Percentiles rank a stretch among this genome's conserved stretches.
phyloP scores from a whole-genome alignment of 352 stramenopile genomes.

The Globisporangium splendens region DNA sequence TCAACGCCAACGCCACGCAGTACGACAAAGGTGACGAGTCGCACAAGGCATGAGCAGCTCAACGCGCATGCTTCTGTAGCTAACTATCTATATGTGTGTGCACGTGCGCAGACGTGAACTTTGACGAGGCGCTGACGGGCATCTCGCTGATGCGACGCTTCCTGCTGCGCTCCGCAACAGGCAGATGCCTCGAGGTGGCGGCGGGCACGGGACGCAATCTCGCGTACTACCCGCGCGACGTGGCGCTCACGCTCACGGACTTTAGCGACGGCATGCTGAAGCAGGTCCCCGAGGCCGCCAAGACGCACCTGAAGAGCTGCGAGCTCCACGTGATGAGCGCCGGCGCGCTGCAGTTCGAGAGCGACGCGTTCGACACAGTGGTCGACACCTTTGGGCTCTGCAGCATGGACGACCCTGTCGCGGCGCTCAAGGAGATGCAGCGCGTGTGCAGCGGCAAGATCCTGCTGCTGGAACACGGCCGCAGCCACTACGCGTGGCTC shows the following conservation, averaged over 20 bases:
- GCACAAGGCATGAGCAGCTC: no score
- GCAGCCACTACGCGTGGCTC: constrained; percentile 87
- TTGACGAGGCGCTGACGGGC: constrained; percentile 76
- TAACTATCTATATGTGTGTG: not conserved
- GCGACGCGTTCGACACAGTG: constrained; percentile 91
- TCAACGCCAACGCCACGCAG: constrained; percentile 64
- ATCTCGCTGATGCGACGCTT: constrained; percentile 79
- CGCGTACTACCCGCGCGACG: constrained; percentile 70
- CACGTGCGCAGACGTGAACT: constrained; percentile 51
- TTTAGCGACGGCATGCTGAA: constrained; percentile 74
- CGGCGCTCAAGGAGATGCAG: constrained; percentile 90
- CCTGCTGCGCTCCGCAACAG: constrained; percentile 67
- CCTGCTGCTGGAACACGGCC: constrained; percentile 94
- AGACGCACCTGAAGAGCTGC: constrained; percentile 20
- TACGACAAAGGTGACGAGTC: constrained; percentile 81
- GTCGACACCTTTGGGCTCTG: constrained; percentile 97
- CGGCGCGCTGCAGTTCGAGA: constrained; percentile 52
- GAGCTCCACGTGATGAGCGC: constrained; percentile 61
- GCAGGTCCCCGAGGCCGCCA: constrained; percentile 33
- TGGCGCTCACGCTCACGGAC: constrained; percentile 63
- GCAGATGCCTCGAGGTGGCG: constrained; percentile 91
- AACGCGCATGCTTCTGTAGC: not conserved
- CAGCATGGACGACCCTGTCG: constrained; percentile 93
- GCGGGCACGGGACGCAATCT: constrained; percentile 94
- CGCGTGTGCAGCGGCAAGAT: constrained; percentile 91